phyloP scores from a whole-genome alignment of 495 filamentous ascomycete genomes.

The Choiromyces venosus region DNA sequence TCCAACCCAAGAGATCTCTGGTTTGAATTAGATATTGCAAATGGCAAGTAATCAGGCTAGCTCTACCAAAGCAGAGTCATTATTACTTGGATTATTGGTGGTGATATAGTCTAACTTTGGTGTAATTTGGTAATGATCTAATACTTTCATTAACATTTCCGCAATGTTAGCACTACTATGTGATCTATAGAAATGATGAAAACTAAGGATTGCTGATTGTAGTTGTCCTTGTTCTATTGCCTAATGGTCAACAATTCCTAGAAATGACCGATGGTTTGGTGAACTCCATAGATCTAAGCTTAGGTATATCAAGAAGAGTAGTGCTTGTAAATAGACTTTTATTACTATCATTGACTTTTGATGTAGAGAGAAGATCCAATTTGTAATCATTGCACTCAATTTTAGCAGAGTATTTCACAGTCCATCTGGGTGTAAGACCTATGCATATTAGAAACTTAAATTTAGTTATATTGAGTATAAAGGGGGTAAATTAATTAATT shows the following conservation, averaged over 20 bases:
- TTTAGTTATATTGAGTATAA: background rate
- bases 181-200: background rate
- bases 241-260: constrained; percentile 2
- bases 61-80: background rate
- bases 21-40: background rate
- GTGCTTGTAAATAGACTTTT: background rate
- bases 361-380: background rate
- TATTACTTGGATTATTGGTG: background rate
- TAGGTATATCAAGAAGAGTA: background rate
- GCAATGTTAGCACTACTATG: background rate
- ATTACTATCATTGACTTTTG: background rate
- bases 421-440: background rate
- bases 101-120: background rate
- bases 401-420: background rate
- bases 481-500: background rate
- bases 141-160: background rate
- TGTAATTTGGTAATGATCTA: background rate
- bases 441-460: background rate
- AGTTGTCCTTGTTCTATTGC: background rate
- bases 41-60: background rate
- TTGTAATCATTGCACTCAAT: background rate
- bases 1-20: background rate
- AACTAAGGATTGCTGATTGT: background rate
- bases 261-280: background rate
- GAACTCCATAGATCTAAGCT: constrained; percentile 12